A percentile compares a stretch with the other conserved stretches of the same genome.
phyloP scores from a whole-genome alignment of 208 protist genomes.

The Trypanosomatidae sp. region DNA sequence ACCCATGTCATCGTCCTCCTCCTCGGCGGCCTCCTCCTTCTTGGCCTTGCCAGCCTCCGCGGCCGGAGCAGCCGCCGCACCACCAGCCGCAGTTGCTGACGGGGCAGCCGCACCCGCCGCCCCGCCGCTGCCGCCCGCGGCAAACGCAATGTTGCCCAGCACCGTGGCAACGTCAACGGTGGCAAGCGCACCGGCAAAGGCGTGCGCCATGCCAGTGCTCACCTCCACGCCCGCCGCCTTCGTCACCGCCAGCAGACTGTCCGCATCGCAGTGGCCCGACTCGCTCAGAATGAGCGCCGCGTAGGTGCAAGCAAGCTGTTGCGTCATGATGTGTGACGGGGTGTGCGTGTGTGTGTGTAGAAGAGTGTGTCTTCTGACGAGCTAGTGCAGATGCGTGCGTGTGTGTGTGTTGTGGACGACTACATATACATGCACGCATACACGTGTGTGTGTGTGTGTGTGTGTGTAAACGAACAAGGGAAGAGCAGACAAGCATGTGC shows the following conservation, averaged over 20 bases:
- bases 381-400: background rate
- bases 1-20: constrained; percentile 80
- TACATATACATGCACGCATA: background rate
- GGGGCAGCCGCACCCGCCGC: constrained; percentile 18
- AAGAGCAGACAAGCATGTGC: background rate
- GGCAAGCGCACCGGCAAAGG: constrained; percentile 45
- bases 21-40: constrained; percentile 58
- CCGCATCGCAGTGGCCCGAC: constrained; percentile 71
- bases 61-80: constrained; percentile 23
- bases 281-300: constrained; percentile 90
- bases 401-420: background rate
- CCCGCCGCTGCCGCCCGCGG: constrained; percentile 24
- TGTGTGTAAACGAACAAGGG: background rate
- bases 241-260: constrained; percentile 36
- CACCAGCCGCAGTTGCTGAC: constrained; percentile 1
- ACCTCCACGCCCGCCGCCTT: constrained; percentile 70
- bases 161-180: constrained; percentile 44
- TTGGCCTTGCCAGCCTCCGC: constrained; percentile 24
- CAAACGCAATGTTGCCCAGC: constrained; percentile 58
- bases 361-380: background rate
- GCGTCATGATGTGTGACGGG: constrained; percentile 6
- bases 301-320: constrained; percentile 92
- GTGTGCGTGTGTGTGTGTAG: background rate
- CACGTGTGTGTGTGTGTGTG: background rate
- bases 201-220: constrained; percentile 53